Percentiles rank a stretch among this genome's conserved stretches.
phyloP scores from a whole-genome alignment of 257 asterid species.

The Datura wrightii region DNA sequence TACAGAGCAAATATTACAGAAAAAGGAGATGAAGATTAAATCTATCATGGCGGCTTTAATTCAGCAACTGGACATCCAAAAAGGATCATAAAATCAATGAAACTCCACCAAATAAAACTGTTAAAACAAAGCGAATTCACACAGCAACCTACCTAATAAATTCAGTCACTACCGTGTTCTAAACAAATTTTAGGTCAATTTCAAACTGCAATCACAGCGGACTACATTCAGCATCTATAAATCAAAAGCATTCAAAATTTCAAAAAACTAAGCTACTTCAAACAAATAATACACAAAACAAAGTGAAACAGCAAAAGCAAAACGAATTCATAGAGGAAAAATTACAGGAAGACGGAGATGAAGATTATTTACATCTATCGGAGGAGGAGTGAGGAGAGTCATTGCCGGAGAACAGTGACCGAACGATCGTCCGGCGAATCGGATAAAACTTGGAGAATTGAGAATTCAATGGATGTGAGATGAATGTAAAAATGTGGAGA shows the following conservation, averaged over 20 bases:
- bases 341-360: neutral
- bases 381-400: conserved; percentile 69
- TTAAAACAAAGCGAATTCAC: neutral
- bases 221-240: neutral
- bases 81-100: too few relatives aligned
- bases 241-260: neutral
- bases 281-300: conserved; percentile 13
- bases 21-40: neutral
- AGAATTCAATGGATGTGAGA: neutral
- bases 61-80: too few relatives aligned
- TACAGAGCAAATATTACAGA: conserved; percentile 8
- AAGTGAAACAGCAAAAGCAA: conserved; percentile 23
- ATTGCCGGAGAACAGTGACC: conserved; percentile 44
- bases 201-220: neutral
- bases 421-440: conserved; percentile 48
- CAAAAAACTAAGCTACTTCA: neutral
- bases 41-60: too few relatives aligned
- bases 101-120: too few relatives aligned
- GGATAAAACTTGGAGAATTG: conserved; percentile 30
- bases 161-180: neutral
- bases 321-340: conserved; percentile 27
- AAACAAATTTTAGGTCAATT: neutral
- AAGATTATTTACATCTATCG: conserved; percentile 51
- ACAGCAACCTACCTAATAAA: neutral
- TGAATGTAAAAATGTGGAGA: neutral